A percentile compares a stretch with the other conserved stretches of the same genome.
Conservation (phyloP, 257 asterid genomes). For the Handroanthus guayacan region DNA sequence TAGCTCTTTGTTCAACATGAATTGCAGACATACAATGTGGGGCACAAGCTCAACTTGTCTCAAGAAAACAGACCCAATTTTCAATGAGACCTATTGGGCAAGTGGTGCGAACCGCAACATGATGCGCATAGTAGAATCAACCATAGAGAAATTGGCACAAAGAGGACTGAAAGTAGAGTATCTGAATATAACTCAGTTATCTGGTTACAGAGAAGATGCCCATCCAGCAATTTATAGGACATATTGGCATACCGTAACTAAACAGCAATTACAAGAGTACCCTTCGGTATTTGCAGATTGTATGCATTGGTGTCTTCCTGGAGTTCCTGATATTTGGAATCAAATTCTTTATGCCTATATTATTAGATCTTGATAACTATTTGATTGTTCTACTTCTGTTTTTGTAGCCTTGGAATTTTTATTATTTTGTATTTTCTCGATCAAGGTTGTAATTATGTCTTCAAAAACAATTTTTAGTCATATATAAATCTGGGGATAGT, state of each 20-base stretch:
- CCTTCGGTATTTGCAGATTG: constrained; percentile 55
- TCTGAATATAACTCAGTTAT: constrained; percentile 65
- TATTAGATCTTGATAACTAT: constrained; percentile 34
- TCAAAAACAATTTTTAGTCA: too few species aligned
- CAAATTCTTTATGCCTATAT: constrained; percentile 56
- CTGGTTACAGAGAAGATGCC: constrained; percentile 63
- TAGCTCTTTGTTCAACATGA: background rate
- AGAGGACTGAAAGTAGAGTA: constrained; percentile 55
- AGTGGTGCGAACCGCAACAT: constrained; percentile 44
- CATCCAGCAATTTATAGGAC: constrained; percentile 58
- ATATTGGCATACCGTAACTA: constrained; percentile 33
- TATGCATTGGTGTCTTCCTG: constrained; percentile 79
- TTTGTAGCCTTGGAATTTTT: background rate
- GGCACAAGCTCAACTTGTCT: constrained; percentile 52
- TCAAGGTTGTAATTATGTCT: too few species aligned
- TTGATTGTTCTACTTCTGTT: background rate
- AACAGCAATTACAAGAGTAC: constrained; percentile 36
- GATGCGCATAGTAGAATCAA: constrained; percentile 57
- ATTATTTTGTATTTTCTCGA: too few species aligned
- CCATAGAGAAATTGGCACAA: constrained; percentile 41
- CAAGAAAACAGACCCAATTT: constrained; percentile 54
- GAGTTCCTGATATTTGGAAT: constrained; percentile 82
- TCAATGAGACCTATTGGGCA: constrained; percentile 48
- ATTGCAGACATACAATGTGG: constrained; percentile 50
- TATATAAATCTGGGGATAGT: too few species aligned